Evolutionary conservation across 352 stramenopile genomes (phyloP).

Genomic region (Thalassiosira pacifica): DNA sequence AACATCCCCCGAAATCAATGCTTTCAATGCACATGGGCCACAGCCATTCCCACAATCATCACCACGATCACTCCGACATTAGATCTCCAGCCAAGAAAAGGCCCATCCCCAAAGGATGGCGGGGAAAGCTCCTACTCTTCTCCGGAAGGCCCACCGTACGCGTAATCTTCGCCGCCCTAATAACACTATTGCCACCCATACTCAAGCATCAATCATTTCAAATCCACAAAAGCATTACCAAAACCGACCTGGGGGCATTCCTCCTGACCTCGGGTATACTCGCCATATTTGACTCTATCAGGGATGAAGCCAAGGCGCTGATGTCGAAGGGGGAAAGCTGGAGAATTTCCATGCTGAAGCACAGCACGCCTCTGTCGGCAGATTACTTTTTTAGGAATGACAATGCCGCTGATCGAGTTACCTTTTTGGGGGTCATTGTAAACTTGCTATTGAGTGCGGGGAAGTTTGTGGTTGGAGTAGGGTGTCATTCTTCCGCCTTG

Average conservation of each 20-base stretch:
- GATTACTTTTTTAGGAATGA: conserved; percentile 77
- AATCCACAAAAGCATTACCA: neutral
- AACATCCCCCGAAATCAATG: neutral
- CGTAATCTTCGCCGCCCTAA: conserved; percentile 62
- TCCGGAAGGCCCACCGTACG: conserved; percentile 31
- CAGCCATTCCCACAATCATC: conserved; percentile 67
- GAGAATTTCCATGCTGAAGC: conserved; percentile 71
- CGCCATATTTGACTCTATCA: conserved; percentile 57
- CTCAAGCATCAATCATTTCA: conserved; percentile 19
- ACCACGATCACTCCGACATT: conserved; percentile 55
- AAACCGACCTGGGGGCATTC: conserved; percentile 61
- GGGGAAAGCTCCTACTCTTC: conserved; percentile 39
- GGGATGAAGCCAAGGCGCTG: conserved; percentile 49
- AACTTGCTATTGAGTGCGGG: conserved; percentile 92
- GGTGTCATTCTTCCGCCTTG: conserved; percentile 91
- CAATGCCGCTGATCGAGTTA: conserved; percentile 87
- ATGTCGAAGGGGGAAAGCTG: conserved; percentile 61
- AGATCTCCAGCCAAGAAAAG: conserved; percentile 26
- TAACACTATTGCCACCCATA: conserved; percentile 59
- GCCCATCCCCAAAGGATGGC: conserved; percentile 29
- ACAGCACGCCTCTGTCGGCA: conserved; percentile 63
- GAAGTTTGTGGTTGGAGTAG: conserved; percentile 87
- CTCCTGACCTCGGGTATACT: conserved; percentile 56
- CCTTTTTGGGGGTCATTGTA: conserved; percentile 92
- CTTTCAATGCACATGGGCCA: conserved; percentile 77